phyloP scores from a whole-genome alignment of 2,329 filamentous ascomycete genomes.

The Lasiodiplodia sp. region DNA sequence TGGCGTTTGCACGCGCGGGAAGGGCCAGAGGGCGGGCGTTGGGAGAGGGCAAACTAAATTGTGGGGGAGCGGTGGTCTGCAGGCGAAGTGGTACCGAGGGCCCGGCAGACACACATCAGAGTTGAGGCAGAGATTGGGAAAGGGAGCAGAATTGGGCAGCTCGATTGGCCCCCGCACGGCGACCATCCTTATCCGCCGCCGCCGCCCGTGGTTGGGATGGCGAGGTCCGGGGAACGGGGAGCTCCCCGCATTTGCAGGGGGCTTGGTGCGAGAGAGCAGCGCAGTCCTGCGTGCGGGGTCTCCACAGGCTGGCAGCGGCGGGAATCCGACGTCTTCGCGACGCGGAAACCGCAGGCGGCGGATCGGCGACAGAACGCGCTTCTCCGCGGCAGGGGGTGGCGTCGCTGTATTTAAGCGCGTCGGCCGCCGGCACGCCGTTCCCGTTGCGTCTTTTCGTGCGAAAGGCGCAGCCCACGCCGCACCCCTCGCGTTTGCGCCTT shows the following conservation, averaged over 20 bases:
- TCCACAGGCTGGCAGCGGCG: constrained; percentile 2
- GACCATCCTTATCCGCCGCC: constrained; percentile 23
- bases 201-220: neutral
- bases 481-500: constrained; percentile 3
- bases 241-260: constrained; percentile 15
- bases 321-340: constrained; percentile 5
- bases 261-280: no score
- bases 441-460: neutral
- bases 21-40: neutral
- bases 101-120: neutral
- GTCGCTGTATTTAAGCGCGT: neutral
- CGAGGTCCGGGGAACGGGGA: neutral
- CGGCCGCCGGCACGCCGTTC: neutral
- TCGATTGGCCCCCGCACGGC: neutral
- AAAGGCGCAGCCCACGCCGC: neutral
- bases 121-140: neutral
- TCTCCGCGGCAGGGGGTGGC: constrained; percentile 5
- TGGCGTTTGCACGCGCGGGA: neutral
- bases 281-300: constrained; percentile 12
- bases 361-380: neutral
- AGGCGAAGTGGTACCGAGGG: neutral
- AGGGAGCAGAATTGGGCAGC: neutral
- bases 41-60: neutral
- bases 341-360: neutral
- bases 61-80: neutral